Evolutionary conservation across 2,329 filamentous ascomycete species (phyloP).

Genomic region (Conoideocrella luteorostrata): DNA sequence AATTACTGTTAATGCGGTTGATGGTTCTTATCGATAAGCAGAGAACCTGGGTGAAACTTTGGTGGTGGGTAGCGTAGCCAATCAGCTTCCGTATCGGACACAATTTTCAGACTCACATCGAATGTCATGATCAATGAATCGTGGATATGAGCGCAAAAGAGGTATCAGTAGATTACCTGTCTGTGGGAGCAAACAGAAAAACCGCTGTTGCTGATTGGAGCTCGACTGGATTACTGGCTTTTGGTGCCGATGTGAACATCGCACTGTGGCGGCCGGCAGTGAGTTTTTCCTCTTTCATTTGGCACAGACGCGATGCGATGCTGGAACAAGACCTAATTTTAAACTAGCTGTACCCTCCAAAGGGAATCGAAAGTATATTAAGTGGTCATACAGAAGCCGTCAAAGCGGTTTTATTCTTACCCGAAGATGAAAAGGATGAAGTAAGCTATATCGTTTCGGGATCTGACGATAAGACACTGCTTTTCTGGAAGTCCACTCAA

Average conservation of each 20-base stretch:
- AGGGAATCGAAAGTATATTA: conserved; percentile 61
- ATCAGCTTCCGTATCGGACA: conserved; percentile 26
- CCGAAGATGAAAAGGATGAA: conserved; percentile 36
- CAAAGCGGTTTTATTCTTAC: conserved; percentile 76
- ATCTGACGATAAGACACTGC: conserved; percentile 71
- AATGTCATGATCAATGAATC: conserved; percentile 7
- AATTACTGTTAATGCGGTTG: too few relatives aligned
- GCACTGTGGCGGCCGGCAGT: conserved; percentile 81
- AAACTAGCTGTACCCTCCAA: conserved; percentile 28
- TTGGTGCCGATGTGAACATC: conserved; percentile 82
- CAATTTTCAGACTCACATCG: conserved; percentile 28
- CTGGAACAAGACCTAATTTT: not conserved
- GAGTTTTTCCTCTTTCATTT: conserved; percentile 27
- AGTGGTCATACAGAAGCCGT: conserved; percentile 73
- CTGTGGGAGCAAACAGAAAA: conserved; percentile 84
- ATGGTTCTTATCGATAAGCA: conserved; percentile 8
- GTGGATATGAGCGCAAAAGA: conserved; percentile 21
- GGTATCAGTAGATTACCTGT: conserved; percentile 48
- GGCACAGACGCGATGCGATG: not conserved
- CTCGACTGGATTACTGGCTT: conserved; percentile 66
- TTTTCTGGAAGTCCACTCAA: conserved; percentile 54
- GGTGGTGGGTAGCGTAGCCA: conserved; percentile 21
- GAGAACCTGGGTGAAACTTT: not conserved
- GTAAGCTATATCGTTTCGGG: conserved; percentile 65
- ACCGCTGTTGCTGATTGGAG: conserved; percentile 89